Percentiles rank a stretch among this genome's conserved stretches.
Evolutionary conservation across 306 rosid genomes (phyloP).

Genomic region (Casuarina cunninghamiana): DNA sequence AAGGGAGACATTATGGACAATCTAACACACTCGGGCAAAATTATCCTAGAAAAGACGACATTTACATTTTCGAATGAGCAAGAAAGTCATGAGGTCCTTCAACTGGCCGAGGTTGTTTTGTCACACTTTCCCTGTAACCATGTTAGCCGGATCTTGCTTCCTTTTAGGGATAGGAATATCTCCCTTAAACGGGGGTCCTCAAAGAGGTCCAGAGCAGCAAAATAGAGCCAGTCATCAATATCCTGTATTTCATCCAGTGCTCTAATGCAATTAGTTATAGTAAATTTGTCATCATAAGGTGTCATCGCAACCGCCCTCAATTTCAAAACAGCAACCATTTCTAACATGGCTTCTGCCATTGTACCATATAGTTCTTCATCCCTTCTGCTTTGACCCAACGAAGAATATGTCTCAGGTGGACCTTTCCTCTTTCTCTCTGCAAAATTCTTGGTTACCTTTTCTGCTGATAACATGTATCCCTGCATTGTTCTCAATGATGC

Average conservation of each 20-base stretch:
- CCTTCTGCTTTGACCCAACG: slow-evolving; percentile 30
- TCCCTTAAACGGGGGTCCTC: slow-evolving; percentile 70
- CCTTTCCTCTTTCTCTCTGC: slow-evolving; percentile 68
- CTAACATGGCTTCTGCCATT: slow-evolving; percentile 64
- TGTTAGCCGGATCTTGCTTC: slow-evolving; percentile 47
- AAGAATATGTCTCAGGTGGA: slow-evolving; percentile 42
- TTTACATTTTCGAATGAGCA: neutral
- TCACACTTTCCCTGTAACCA: slow-evolving; percentile 75
- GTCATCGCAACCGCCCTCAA: slow-evolving; percentile 36
- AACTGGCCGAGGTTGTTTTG: slow-evolving; percentile 28
- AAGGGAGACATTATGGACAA: slow-evolving; percentile 17
- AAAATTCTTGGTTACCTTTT: slow-evolving; percentile 42
- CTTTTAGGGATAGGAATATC: slow-evolving; percentile 65
- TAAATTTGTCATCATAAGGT: slow-evolving; percentile 53
- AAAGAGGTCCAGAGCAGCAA: slow-evolving; percentile 74
- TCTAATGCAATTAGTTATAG: slow-evolving; percentile 69
- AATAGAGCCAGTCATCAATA: slow-evolving; percentile 53
- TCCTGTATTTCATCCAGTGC: slow-evolving; percentile 71
- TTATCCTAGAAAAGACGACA: neutral
- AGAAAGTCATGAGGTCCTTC: neutral
- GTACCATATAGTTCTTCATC: slow-evolving; percentile 52
- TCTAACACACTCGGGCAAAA: slow-evolving; percentile 1
- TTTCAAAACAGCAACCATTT: slow-evolving; percentile 69
- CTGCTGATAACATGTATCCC: slow-evolving; percentile 37
- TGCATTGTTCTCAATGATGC: slow-evolving; percentile 35